phyloP scores from a whole-genome alignment of 23 red algal species.

The Gracilaria domingensis region DNA sequence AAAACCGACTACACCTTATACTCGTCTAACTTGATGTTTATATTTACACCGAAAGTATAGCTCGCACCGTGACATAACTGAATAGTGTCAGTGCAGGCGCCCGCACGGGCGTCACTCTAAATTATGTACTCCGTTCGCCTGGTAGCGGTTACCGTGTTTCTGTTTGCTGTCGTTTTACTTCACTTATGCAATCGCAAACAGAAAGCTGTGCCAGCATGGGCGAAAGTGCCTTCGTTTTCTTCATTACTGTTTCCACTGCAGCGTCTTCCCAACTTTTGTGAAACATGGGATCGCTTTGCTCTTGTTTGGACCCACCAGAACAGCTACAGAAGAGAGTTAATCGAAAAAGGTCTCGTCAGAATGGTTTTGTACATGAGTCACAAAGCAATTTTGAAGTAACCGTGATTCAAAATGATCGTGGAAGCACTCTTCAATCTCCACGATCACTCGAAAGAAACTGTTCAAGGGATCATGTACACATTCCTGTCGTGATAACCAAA shows the following conservation, averaged over 20 bases:
- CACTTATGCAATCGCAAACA: neutral
- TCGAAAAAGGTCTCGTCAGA: neutral
- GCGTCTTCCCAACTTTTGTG: neutral
- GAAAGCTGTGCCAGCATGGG: neutral
- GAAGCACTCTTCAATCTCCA: neutral
- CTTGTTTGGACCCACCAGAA: neutral
- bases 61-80: neutral
- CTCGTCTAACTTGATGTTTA: neutral
- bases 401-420: neutral
- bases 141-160: neutral
- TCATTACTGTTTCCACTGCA: neutral
- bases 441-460: neutral
- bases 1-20: neutral
- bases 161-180: neutral
- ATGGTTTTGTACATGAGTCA: neutral
- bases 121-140: neutral
- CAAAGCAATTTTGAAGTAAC: neutral
- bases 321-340: neutral
- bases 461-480: neutral
- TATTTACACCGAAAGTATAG: neutral
- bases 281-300: neutral
- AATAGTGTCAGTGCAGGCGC: neutral
- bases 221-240: neutral
- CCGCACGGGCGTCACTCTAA: neutral
- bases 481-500: neutral